These are phyloP conservation scores for Stereocaulon alpinum DNA, from an alignment of 495 filamentous ascomycete species.

Conservation along the genomic window DNA sequence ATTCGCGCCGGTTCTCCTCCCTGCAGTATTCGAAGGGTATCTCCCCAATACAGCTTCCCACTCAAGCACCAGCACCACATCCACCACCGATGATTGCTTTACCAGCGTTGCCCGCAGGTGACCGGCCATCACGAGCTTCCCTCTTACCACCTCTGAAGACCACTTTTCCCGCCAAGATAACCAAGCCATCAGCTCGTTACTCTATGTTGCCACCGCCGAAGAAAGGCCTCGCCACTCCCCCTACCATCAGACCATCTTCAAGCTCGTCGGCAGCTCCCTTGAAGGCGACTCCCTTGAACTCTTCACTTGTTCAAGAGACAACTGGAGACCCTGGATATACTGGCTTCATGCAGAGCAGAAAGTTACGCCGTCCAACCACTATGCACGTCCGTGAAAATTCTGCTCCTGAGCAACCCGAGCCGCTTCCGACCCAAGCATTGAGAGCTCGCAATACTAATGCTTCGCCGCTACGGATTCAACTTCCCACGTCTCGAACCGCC, in stretches of 20 bases:
- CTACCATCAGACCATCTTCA: background rate
- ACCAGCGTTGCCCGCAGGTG: conserved; percentile 15
- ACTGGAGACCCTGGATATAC: background rate
- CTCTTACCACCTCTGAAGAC: conserved; percentile 3
- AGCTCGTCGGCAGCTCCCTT: background rate
- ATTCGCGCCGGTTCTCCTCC: conserved; percentile 20
- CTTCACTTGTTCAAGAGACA: background rate
- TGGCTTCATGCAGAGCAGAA: background rate
- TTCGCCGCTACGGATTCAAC: background rate
- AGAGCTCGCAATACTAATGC: background rate
- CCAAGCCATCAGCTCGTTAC: background rate
- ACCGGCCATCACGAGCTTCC: conserved; percentile 7
- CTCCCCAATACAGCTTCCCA: conserved; percentile 12
- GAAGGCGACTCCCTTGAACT: background rate
- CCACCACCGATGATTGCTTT: conserved; percentile 19
- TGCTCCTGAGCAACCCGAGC: background rate
- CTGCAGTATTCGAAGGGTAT: conserved; percentile 21
- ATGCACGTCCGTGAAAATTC: conserved; percentile 18
- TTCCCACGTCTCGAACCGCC: background rate
- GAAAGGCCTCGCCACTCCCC: background rate
- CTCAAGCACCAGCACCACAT: conserved; percentile 16
- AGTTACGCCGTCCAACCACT: conserved; percentile 14
- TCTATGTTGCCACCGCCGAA: background rate
- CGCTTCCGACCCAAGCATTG: background rate
- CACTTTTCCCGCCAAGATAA: background rate